phyloP scores from a whole-genome alignment of 148 eudicot species.

The Rhododendron molle region DNA sequence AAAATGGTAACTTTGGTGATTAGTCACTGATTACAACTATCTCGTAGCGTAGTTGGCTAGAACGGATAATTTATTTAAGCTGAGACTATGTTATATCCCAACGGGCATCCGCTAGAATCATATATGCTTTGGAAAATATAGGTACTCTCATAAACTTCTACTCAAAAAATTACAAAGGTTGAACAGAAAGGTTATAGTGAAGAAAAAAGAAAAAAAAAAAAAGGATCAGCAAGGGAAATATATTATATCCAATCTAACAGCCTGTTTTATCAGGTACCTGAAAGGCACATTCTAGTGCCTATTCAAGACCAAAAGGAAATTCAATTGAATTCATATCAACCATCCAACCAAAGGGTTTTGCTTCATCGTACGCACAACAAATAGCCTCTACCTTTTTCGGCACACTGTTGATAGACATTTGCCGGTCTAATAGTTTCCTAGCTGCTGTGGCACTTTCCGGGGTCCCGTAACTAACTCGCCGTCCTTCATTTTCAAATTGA shows the following conservation, averaged over 20 bases:
- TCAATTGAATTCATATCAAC: background rate
- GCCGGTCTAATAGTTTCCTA: constrained; percentile 88
- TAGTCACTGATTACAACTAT: too few relatives aligned
- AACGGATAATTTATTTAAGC: too few relatives aligned
- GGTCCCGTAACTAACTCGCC: constrained; percentile 96
- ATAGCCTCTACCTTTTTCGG: constrained; percentile 72
- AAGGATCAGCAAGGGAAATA: background rate
- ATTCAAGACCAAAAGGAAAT: background rate
- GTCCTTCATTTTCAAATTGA: constrained; percentile 98
- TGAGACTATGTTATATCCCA: too few relatives aligned
- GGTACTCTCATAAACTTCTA: background rate
- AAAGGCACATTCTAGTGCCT: background rate
- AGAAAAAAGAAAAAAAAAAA: background rate
- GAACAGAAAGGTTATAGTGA: background rate
- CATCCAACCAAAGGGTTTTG: background rate
- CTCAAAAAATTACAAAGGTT: background rate
- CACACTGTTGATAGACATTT: constrained; percentile 90
- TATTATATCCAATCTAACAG: background rate
- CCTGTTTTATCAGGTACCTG: background rate
- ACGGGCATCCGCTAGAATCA: too few relatives aligned
- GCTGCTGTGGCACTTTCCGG: constrained; percentile 98
- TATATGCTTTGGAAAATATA: background rate
- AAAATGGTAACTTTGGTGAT: too few relatives aligned
- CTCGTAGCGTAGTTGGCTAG: too few relatives aligned
- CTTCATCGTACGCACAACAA: background rate